phyloP scores from a whole-genome alignment of 495 filamentous ascomycete species.

The Darksidea phi region DNA sequence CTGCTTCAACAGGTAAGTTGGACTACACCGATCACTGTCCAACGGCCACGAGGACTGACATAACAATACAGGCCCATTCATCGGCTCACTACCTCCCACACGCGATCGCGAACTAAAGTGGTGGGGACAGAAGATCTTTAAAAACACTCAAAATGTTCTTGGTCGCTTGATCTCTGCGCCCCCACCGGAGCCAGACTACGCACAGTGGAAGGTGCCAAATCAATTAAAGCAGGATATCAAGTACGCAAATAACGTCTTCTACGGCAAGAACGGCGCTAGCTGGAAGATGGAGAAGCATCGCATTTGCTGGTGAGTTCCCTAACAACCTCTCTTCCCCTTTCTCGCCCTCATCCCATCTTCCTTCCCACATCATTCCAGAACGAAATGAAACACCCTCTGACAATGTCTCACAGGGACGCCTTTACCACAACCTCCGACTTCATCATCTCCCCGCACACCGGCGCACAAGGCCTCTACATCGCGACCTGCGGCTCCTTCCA shows the following conservation, averaged over 20 bases:
- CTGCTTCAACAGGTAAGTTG: neutral
- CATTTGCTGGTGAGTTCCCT: constrained; percentile 51
- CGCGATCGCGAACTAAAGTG: constrained; percentile 52
- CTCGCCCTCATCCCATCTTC: neutral
- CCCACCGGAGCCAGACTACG: constrained; percentile 45
- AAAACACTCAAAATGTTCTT: constrained; percentile 49
- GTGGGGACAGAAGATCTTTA: constrained; percentile 55
- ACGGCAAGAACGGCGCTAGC: constrained; percentile 42
- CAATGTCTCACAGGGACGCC: constrained; percentile 33
- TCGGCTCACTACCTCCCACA: constrained; percentile 42
- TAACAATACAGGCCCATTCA: constrained; percentile 34
- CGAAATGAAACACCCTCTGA: too few relatives aligned
- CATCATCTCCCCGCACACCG: constrained; percentile 30
- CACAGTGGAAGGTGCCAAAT: constrained; percentile 52
- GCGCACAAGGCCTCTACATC: constrained; percentile 42
- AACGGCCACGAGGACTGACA: neutral
- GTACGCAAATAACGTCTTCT: constrained; percentile 44
- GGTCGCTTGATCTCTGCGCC: constrained; percentile 52
- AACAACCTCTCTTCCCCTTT: too few relatives aligned
- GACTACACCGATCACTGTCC: neutral
- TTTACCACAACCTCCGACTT: constrained; percentile 31
- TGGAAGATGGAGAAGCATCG: constrained; percentile 48
- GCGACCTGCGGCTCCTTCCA: constrained; percentile 52
- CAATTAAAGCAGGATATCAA: constrained; percentile 44
- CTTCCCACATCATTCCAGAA: neutral